Evolutionary conservation across 2,329 filamentous ascomycete genomes (phyloP).

Genomic region (Penicillium italicum): DNA sequence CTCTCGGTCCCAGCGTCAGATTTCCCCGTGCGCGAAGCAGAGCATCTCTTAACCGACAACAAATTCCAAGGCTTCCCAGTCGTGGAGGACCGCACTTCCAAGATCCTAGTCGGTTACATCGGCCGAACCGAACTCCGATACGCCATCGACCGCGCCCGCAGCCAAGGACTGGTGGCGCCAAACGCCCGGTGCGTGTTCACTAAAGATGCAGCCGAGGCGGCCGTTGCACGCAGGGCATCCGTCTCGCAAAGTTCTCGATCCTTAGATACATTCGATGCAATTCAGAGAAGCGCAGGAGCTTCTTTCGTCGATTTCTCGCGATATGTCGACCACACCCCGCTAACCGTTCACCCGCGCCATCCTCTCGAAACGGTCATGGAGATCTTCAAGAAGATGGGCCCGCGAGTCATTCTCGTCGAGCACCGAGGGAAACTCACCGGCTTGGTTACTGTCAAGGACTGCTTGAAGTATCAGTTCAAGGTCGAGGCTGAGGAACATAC

Average conservation of each 20-base stretch:
- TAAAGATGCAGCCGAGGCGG: slow-evolving; percentile 47
- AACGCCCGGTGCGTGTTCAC: slow-evolving; percentile 71
- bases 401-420: slow-evolving; percentile 87
- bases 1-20: slow-evolving; percentile 71
- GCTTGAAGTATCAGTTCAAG: slow-evolving; percentile 95
- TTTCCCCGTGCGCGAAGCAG: slow-evolving; percentile 70
- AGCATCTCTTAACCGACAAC: slow-evolving; percentile 70
- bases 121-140: slow-evolving; percentile 89
- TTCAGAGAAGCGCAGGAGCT: slow-evolving; percentile 54
- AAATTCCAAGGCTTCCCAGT: slow-evolving; percentile 92
- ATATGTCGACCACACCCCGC: slow-evolving; percentile 83
- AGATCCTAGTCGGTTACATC: slow-evolving; percentile 82
- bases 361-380: slow-evolving; percentile 98
- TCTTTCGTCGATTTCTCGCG: slow-evolving; percentile 72
- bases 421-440: slow-evolving; percentile 79
- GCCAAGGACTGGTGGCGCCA: slow-evolving; percentile 62
- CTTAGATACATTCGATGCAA: slow-evolving; percentile 59
- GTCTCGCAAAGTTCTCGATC: slow-evolving; percentile 21
- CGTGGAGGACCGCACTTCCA: slow-evolving; percentile 68
- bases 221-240: slow-evolving; percentile 31
- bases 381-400: slow-evolving; percentile 95
- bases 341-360: slow-evolving; percentile 85
- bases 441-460: slow-evolving; percentile 94
- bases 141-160: slow-evolving; percentile 75
- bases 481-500: slow-evolving; percentile 77